Base-by-base conservation (phyloP, 176 grass and related monocot species). In the Leersia perrieri region DNA sequence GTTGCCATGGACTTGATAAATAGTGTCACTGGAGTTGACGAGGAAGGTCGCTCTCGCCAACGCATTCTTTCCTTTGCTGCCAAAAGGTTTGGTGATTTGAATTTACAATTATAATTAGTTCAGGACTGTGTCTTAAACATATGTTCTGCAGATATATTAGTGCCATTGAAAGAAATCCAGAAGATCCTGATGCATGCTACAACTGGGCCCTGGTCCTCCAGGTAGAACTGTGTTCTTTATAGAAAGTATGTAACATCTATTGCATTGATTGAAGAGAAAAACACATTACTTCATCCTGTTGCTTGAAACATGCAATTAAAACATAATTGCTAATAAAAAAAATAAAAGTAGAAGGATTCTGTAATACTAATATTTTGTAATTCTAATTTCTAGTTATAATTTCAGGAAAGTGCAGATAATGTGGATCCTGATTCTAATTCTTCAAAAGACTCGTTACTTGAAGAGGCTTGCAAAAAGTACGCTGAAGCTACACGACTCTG, bases 381-480 rank as follows among this genome's bases (percentile, higher is more conserved):
- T 58, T 58, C n/a, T 58, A 58, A 58, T 63, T 9, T 72, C 68
- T 34, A 60, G 64, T 36, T 77, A 83, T 80, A 16, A 36, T 84
- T 87, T 63, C 89, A 94, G 92, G 92, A 94, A 57, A 89, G 92
- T 85, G 92, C 89, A 68, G 92, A 94, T 74, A 94, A 91, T 72
- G 87, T 91, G 64, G 89, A 91, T 79, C 72, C 83, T 67, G 79
- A 89, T 63, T 89, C 92, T 34, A 86, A 51, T 91, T 84, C 89
- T 81, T 85, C 87, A 34, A 91, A 94, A 91, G 92, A 94, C 82
- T 68, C 92, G 31, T 94, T 94, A 49, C 89, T 94, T 61, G 92
- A 94, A 62, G 92, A 94, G 79, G 92, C 92, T 70, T 94, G 92
- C 84, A 94, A 91, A 83, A 94, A 91, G 45, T 94, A 94, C 68